Percentiles rank a stretch among this genome's conserved stretches.
Conservation (phyloP, 345 rosid genomes). For the Raphanus raphanistrum region DNA sequence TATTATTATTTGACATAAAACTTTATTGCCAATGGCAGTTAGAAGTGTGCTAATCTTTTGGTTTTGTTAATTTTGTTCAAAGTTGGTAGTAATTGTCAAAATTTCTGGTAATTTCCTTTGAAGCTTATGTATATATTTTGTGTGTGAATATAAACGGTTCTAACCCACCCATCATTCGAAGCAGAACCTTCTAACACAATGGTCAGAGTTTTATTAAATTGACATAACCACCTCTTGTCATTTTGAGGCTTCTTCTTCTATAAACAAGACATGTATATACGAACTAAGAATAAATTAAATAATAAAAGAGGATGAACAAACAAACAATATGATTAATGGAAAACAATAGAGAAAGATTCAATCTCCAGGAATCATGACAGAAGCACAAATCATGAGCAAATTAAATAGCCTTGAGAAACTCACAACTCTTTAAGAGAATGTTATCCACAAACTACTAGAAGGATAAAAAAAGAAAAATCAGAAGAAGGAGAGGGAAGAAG, state of each 20-base stretch:
- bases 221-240: too few relatives aligned
- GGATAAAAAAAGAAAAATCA: not conserved
- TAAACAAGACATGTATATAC: not conserved
- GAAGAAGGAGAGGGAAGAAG: conserved; percentile 43
- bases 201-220: too few relatives aligned
- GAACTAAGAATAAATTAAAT: not conserved
- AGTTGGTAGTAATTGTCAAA: not conserved
- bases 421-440: not conserved
- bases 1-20: not conserved
- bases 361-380: conserved; percentile 8
- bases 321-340: not conserved
- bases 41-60: not conserved
- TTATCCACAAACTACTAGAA: conserved; percentile 8
- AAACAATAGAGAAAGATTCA: not conserved
- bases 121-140: not conserved
- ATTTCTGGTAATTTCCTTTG: not conserved
- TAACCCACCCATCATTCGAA: too few relatives aligned
- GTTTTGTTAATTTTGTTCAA: not conserved
- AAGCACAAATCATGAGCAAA: conserved; percentile 3
- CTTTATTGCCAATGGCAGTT: not conserved
- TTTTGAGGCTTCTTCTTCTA: too few relatives aligned
- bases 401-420: not conserved
- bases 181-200: too few relatives aligned
- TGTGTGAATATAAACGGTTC: too few relatives aligned
- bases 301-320: not conserved